Evolutionary conservation across 2,329 filamentous ascomycete genomes (phyloP).

Genomic region (Juglanconis oblonga): DNA sequence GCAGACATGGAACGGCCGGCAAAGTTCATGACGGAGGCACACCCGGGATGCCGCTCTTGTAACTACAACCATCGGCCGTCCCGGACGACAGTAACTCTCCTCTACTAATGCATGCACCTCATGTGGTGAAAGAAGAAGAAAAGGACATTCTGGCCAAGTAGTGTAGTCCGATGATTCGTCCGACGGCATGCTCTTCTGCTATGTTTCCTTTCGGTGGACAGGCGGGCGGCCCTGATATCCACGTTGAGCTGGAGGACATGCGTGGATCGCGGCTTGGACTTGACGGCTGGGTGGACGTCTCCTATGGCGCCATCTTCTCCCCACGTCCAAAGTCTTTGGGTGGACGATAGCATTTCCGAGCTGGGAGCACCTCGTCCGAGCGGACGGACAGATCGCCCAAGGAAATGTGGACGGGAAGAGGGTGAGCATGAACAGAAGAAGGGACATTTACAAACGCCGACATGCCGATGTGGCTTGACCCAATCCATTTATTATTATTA

Average conservation of each 20-base stretch:
- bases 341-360: background rate
- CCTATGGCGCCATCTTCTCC: background rate
- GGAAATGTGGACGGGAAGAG: background rate
- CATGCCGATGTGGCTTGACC: slow-evolving; percentile 3
- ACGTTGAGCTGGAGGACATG: background rate
- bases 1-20: background rate
- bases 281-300: background rate
- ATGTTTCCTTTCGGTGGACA: background rate
- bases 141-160: background rate
- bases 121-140: too few species aligned
- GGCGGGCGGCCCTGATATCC: background rate
- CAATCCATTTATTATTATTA: too few species aligned
- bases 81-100: background rate
- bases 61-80: background rate
- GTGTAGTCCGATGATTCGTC: background rate
- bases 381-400: background rate
- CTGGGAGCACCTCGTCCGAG: background rate
- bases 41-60: too few species aligned
- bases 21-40: background rate
- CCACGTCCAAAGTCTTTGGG: background rate
- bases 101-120: background rate
- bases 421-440: background rate
- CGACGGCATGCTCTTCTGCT: background rate
- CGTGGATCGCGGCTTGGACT: background rate
- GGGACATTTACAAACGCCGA: slow-evolving; percentile 1